phyloP scores from a whole-genome alignment of 2,329 filamentous ascomycete genomes.

The Aquanectria penicillioides region DNA sequence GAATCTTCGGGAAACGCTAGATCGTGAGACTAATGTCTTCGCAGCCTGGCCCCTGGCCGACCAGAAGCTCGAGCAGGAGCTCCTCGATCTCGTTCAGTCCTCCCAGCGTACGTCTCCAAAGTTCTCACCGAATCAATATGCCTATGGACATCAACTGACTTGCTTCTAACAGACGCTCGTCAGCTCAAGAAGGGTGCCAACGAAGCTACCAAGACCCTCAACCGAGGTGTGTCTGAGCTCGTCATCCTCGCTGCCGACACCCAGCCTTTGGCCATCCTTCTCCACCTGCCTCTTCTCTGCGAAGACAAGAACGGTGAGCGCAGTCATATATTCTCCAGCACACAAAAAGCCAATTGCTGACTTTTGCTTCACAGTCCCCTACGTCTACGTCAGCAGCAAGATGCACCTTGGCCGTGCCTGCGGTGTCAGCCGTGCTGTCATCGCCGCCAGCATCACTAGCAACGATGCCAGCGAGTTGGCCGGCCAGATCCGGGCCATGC shows the following conservation, averaged over 20 bases:
- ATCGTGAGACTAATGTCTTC: slow-evolving; percentile 28
- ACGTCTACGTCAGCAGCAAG: slow-evolving; percentile 81
- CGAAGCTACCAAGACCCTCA: slow-evolving; percentile 80
- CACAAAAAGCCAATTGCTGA: slow-evolving; percentile 22
- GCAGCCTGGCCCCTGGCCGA: slow-evolving; percentile 78
- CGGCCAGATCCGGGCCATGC: slow-evolving; percentile 86
- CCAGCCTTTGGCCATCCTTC: slow-evolving; percentile 84
- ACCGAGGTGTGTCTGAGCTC: slow-evolving; percentile 89
- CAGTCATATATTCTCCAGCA: neutral
- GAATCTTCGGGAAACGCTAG: neutral
- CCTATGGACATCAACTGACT: slow-evolving; percentile 19
- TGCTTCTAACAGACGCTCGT: slow-evolving; percentile 59
- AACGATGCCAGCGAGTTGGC: slow-evolving; percentile 91
- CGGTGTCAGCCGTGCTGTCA: slow-evolving; percentile 88
- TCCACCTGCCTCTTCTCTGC: slow-evolving; percentile 88
- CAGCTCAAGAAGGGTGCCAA: slow-evolving; percentile 90
- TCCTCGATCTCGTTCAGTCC: slow-evolving; percentile 85
- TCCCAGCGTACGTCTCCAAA: slow-evolving; percentile 56
- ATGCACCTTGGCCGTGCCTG: slow-evolving; percentile 88
- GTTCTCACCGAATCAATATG: neutral
- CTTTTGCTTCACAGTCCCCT: slow-evolving; percentile 47
- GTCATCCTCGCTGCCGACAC: slow-evolving; percentile 92
- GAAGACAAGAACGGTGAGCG: slow-evolving; percentile 74
- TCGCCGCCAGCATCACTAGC: slow-evolving; percentile 87
- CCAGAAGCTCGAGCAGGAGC: slow-evolving; percentile 78